Percentiles rank a stretch among this genome's conserved stretches.
phyloP scores from a whole-genome alignment of 208 protist genomes.

The Spongospora subterranea region DNA sequence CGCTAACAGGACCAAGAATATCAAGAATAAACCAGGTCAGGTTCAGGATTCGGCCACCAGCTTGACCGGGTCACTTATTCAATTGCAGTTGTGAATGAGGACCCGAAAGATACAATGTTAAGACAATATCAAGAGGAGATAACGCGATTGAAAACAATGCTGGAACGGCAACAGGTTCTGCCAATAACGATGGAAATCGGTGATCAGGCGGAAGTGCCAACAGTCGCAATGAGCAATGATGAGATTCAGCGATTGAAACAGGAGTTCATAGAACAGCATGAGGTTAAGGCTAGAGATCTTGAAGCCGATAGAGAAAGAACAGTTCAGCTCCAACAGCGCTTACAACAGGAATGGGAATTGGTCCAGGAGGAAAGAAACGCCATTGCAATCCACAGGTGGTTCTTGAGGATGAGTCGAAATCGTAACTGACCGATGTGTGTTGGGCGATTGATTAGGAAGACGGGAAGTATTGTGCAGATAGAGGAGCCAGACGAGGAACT shows the following conservation, averaged over 20 bases:
- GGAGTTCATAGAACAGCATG: slow-evolving; percentile 36
- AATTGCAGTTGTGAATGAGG: slow-evolving; percentile 79
- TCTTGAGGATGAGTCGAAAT: neutral
- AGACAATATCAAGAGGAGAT: slow-evolving; percentile 77
- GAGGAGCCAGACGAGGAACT: neutral
- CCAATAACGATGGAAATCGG: too few species aligned
- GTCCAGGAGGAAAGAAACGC: slow-evolving; percentile 1
- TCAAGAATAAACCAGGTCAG: slow-evolving; percentile 69
- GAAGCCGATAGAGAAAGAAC: slow-evolving; percentile 27
- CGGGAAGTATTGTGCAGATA: neutral
- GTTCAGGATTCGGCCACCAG: neutral
- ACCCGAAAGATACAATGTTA: slow-evolving; percentile 84
- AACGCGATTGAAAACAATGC: slow-evolving; percentile 51
- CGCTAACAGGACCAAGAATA: slow-evolving; percentile 70
- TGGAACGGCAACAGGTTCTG: neutral
- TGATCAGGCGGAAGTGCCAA: neutral
- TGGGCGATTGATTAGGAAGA: neutral
- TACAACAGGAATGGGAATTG: slow-evolving; percentile 45
- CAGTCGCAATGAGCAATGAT: neutral
- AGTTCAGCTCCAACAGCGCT: neutral
- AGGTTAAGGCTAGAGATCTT: slow-evolving; percentile 2
- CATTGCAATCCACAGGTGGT: neutral
- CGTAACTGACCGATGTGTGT: neutral
- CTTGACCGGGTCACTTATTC: neutral
- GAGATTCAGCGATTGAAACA: slow-evolving; percentile 53